Conservation (phyloP, 1,284 basidiomycete genomes). For the Apiotrichum sp. region DNA sequence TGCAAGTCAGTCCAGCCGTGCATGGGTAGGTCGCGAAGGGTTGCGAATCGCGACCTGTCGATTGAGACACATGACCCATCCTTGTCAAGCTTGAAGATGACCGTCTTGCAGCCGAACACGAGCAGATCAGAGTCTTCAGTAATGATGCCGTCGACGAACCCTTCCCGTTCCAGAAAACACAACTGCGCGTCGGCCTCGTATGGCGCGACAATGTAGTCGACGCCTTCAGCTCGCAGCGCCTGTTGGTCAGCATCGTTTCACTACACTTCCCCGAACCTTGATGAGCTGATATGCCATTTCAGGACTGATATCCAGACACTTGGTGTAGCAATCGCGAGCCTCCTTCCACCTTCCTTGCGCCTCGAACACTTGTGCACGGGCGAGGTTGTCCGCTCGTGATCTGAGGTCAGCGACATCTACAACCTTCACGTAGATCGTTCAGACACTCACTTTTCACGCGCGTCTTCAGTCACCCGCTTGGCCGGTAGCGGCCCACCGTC, state of each 20-base stretch:
- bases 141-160: slow-evolving; percentile 83
- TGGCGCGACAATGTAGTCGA: slow-evolving; percentile 88
- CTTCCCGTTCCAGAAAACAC: slow-evolving; percentile 77
- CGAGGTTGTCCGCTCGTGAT: slow-evolving; percentile 45
- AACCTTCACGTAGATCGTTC: not conserved
- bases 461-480: slow-evolving; percentile 82
- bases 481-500: slow-evolving; percentile 94
- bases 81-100: slow-evolving; percentile 74
- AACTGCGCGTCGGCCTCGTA: slow-evolving; percentile 99
- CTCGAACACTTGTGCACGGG: slow-evolving; percentile 64
- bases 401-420: slow-evolving; percentile 33
- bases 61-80: slow-evolving; percentile 73
- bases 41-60: slow-evolving; percentile 67
- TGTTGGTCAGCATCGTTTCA: slow-evolving; percentile 38
- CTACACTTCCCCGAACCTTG: slow-evolving; percentile 58
- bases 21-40: slow-evolving; percentile 68
- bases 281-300: slow-evolving; percentile 97
- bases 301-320: slow-evolving; percentile 92
- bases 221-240: slow-evolving; percentile 72
- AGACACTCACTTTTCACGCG: slow-evolving; percentile 56
- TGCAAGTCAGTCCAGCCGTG: slow-evolving; percentile 81
- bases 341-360: slow-evolving; percentile 69
- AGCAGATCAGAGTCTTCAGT: slow-evolving; percentile 98
- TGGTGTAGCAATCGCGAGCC: slow-evolving; percentile 82
- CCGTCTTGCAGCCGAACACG: slow-evolving; percentile 84